phyloP scores from a whole-genome alignment of 2,329 filamentous ascomycete genomes.

The Sporothrix inflata region DNA sequence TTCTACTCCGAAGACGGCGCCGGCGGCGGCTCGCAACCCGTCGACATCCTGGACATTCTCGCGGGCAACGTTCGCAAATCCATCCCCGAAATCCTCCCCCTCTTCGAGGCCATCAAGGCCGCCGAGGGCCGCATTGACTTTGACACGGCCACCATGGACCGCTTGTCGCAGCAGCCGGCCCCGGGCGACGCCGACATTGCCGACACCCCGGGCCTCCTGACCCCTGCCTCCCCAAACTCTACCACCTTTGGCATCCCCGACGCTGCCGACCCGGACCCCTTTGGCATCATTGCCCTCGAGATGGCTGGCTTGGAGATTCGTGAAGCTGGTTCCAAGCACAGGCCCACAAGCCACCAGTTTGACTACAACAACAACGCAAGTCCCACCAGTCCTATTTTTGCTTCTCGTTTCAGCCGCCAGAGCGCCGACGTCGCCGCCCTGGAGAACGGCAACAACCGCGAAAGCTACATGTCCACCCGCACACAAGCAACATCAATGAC shows the following conservation, averaged over 20 bases:
- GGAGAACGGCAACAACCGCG: conserved; percentile 66
- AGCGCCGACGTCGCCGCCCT: conserved; percentile 68
- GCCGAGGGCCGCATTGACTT: conserved; percentile 82
- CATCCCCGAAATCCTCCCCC: conserved; percentile 57
- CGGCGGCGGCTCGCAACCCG: conserved; percentile 33
- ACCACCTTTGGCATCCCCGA: conserved; percentile 73
- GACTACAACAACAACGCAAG: conserved; percentile 73
- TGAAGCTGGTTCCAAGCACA: conserved; percentile 77
- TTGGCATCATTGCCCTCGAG: conserved; percentile 86
- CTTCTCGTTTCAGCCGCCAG: conserved; percentile 58
- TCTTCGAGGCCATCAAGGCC: conserved; percentile 83
- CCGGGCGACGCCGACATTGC: conserved; percentile 71
- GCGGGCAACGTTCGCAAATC: conserved; percentile 60
- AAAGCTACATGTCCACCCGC: conserved; percentile 74
- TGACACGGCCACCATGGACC: conserved; percentile 68
- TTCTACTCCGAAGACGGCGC: conserved; percentile 51
- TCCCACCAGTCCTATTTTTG: conserved; percentile 72
- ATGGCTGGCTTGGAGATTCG: conserved; percentile 86
- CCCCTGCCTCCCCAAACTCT: conserved; percentile 43
- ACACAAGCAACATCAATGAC: conserved; percentile 73
- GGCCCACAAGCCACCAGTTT: conserved; percentile 78
- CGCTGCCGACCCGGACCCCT: conserved; percentile 84
- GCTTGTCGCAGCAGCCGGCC: conserved; percentile 66
- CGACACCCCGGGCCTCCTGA: conserved; percentile 48
- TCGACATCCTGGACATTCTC: conserved; percentile 60